Evolutionary conservation across 108 stramenopile species (phyloP), one percentile per base, ranked within the genome.

Genomic region (Cyclotella atomus): DNA sequence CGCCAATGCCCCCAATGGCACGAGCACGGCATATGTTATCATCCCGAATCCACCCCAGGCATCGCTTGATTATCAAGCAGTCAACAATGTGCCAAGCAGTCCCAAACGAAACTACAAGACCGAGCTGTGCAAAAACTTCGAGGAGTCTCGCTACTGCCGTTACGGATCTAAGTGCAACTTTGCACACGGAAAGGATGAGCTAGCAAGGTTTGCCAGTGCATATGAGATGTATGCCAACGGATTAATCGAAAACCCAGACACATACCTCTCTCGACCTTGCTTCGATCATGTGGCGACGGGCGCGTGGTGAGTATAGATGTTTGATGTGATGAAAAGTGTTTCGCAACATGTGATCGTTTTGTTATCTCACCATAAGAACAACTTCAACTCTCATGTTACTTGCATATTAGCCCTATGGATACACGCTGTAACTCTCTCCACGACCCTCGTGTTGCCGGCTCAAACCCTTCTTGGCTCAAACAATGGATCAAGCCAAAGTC

Each of bases 371-470:
- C 12, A n/a, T 12, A 41, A 9, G 38, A 9, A 12, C 12, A 41
- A 41, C 12, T 41, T 41, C 12, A 41, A 9, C 12, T 41, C 12
- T 7, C 12, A 41, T 41, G n/a, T 41, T 41, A 7, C 12, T 41
- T 12, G 7, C 12, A 12, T 9, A 12, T 41, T 41, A 41, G 74
- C 57, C 74, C 74, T 10, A 65, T 38, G 35, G 65, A 44, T 25
- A 10, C 38, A 0, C 74, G 74, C 0, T 75, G 74, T 33, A 59
- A 46, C 36, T 46, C 30, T 33, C 57, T 75, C 25, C 74, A 75
- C 19, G 74, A 75, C 21, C 74, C 74, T 15, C 28, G 45, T 8
- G 55, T 75, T 19, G 24, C 25, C n/a, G 33, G 70, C 16, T 50
- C 46, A 29, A 25, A 9, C 3, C n/a, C 30, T 47, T 15, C 30